Conservation (phyloP, 2,329 filamentous ascomycete genomes). For the Setomelanomma holmii region DNA sequence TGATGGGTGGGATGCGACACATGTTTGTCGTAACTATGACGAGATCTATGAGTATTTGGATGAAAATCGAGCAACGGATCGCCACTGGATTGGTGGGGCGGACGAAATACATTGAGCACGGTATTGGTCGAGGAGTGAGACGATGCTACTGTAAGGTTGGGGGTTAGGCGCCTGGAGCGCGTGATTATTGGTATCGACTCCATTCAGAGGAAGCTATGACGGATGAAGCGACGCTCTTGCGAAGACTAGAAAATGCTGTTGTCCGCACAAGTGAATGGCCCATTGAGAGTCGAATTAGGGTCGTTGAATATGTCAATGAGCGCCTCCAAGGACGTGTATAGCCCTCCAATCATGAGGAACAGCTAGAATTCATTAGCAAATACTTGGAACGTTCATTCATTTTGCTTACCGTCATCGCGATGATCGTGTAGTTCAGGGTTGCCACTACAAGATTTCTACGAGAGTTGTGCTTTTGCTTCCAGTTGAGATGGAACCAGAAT, state of each 20-base stretch:
- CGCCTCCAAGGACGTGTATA: constrained; percentile 37
- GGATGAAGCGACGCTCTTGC: too few species aligned
- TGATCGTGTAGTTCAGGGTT: constrained; percentile 53
- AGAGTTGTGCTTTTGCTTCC: constrained; percentile 36
- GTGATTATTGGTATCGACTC: too few species aligned
- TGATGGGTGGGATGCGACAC: too few species aligned
- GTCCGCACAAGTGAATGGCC: constrained; percentile 38
- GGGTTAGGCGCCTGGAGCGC: too few species aligned
- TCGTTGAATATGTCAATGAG: constrained; percentile 38
- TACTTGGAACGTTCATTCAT: constrained; percentile 1
- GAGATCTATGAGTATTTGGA: too few species aligned
- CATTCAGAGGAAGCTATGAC: neutral
- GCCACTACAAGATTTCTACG: constrained; percentile 53
- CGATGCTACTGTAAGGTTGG: too few species aligned
- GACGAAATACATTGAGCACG: too few species aligned
- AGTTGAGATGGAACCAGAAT: constrained; percentile 59
- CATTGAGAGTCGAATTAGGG: constrained; percentile 30
- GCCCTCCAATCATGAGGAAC: constrained; percentile 22
- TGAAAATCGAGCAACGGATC: too few species aligned
- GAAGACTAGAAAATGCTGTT: constrained; percentile 42
- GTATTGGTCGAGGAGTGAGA: too few species aligned
- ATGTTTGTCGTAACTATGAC: too few species aligned
- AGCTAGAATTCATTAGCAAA: neutral
- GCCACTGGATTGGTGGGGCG: too few species aligned
- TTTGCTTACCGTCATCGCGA: constrained; percentile 41